Conservation (phyloP, 2,329 filamentous ascomycete species). For the Berkeleyomyces basicola region DNA sequence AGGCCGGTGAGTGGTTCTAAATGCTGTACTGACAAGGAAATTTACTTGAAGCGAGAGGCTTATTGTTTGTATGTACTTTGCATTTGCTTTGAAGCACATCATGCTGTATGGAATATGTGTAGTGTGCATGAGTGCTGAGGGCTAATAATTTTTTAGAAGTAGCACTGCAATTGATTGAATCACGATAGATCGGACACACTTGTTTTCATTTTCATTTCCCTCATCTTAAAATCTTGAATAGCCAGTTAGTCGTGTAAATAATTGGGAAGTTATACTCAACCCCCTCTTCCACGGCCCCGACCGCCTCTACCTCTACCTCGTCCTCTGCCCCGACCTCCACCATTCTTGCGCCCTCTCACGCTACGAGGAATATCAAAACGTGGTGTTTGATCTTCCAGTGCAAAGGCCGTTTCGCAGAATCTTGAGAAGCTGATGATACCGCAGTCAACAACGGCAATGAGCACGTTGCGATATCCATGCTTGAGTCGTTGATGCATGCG, state of each 20-base stretch:
- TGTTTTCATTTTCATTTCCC: no score
- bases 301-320: slow-evolving; percentile 27
- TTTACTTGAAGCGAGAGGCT: no score
- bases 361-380: slow-evolving; percentile 26
- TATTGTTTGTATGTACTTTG: no score
- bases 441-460: slow-evolving; percentile 77
- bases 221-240: not conserved
- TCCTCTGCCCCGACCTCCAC: slow-evolving; percentile 23
- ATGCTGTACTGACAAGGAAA: no score
- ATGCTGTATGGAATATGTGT: no score
- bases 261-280: not conserved
- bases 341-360: slow-evolving; percentile 23
- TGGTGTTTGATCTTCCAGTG: slow-evolving; percentile 54
- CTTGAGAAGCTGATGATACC: slow-evolving; percentile 79
- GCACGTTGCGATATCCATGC: slow-evolving; percentile 67
- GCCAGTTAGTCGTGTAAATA: not conserved
- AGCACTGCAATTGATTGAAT: no score
- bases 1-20: no score
- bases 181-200: no score
- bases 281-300: not conserved
- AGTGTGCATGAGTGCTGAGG: no score
- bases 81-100: no score
- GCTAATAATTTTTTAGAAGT: no score
- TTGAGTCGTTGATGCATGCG: slow-evolving; percentile 62
- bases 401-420: slow-evolving; percentile 66